Evolutionary conservation across 176 grass and related monocot species (phyloP), one percentile per base, ranked within the genome.

Genomic region (Cenchrus purpureus): DNA sequence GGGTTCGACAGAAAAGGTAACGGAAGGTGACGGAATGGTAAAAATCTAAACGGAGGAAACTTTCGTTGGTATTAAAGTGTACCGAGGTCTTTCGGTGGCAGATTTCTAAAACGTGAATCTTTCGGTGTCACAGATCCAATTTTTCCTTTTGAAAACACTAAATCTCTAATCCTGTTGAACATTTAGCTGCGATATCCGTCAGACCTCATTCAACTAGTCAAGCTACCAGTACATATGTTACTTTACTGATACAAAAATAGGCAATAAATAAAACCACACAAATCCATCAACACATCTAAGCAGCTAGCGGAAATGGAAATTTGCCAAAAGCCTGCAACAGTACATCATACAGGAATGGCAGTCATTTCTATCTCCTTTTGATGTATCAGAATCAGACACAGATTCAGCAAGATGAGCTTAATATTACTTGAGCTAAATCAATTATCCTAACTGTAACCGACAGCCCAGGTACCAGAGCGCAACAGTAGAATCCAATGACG

Each of bases 171-270:
- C 51, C 40, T 4, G 2, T 28, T 73, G 51, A 78, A 37, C 22
- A 65, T 22, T 73, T 66, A 60, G 9, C 50, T 66, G 12, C 13
- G 12, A 44, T 51, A 10, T 44, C 17, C 13, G 7, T 57, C 12
- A 74, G 42, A 50, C 8, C 59, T 51, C 37, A 79, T 56, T 79
- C 50, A 67, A 79, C 66, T 31, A 20, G 50, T 19, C 40, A 71
- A 73, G 43, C 22, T 28, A 67, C 8, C 52, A 49, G 3, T 51
- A 51, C 44, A 69, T 4, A 69, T 10, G 10, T n/a, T 12, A 12
- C 4, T 40, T 40, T 40, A 40, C 4, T 44, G 5, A 73, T 42
- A 45, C 48, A 19, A 0, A n/a, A 22, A 20, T 60, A 0, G 5
- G 17, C 14, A 14, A 55, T n/a, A 63, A 14, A 55, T n/a, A 63